These are phyloP conservation scores for Alternaria angustiovoidea DNA, from an alignment of 2,329 filamentous ascomycete genomes.

Conservation along the genomic window DNA sequence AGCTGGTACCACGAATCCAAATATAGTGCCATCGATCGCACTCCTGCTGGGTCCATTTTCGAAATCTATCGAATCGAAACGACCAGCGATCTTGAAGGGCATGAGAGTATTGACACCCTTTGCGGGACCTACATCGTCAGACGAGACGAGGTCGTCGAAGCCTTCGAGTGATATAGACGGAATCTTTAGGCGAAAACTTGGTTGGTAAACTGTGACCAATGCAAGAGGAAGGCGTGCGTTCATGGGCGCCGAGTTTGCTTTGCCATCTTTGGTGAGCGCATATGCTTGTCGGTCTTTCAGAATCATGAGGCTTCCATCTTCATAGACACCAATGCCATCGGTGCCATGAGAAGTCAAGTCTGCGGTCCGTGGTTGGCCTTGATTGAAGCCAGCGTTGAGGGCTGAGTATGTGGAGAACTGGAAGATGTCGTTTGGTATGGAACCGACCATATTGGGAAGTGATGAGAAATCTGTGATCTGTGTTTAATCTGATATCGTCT, in stretches of 20 bases:
- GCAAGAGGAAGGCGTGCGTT: constrained; percentile 50
- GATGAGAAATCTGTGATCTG: neutral
- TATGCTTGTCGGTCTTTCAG: constrained; percentile 48
- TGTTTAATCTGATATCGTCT: neutral
- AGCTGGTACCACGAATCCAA: constrained; percentile 51
- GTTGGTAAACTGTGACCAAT: constrained; percentile 54
- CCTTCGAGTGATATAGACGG: constrained; percentile 27
- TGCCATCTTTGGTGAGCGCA: constrained; percentile 41
- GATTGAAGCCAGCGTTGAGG: constrained; percentile 47
- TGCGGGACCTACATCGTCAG: constrained; percentile 24
- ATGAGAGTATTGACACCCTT: constrained; percentile 51
- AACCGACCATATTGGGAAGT: constrained; percentile 42
- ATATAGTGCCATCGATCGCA: constrained; percentile 50
- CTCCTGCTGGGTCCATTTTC: constrained; percentile 29
- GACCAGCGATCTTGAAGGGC: constrained; percentile 50
- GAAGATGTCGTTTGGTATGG: constrained; percentile 57
- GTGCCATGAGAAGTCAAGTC: constrained; percentile 54
- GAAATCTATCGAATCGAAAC: constrained; percentile 46
- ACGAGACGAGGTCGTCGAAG: constrained; percentile 26
- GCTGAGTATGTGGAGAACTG: constrained; percentile 54
- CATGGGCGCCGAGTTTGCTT: constrained; percentile 41
- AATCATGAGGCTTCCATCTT: constrained; percentile 51
- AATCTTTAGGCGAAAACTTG: constrained; percentile 43
- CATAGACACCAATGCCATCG: constrained; percentile 54
- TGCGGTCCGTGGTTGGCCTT: constrained; percentile 43